Base-by-base conservation (phyloP, 202 grass and related monocot genomes). In the Hordeum pubiflorum region DNA sequence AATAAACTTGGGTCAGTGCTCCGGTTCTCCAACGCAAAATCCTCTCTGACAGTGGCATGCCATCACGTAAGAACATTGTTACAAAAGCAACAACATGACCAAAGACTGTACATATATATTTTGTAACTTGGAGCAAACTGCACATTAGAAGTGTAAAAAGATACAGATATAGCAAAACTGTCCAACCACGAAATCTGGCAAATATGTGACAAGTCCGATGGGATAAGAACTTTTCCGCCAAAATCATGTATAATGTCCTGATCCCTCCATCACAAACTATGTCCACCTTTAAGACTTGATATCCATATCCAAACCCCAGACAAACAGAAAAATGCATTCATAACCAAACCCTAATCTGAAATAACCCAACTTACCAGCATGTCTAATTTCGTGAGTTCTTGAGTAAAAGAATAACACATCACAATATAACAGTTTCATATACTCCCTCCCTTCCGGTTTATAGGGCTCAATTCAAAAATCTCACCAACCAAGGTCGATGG, bases 11-110 rank as follows among this genome's bases (percentile, higher is more conserved):
- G 75, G 17, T 84, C 90, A 0, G 85, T 82, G 26, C 60, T 84
- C 64, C 85, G 78, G 46, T 65, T 60, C 63, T 83, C 88, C 24
- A 31, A 69, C 3, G 54, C 48, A 72, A 79, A 79, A 80, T 90
- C 85, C 82, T 90, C 86, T 50, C 97, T 99, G 89, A 46, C 78
- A 90, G 77, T 86, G 43, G 55, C 39, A 82, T 79, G 27, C 12
- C 60, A 52, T 79, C 27, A 11, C 7, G 23, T 26, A 86, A 61
- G 43, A 55, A n/a, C 65, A 29, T 59, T 73, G 65, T 82, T 82
- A 72, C 24, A 76, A 4, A 67, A 73, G 46, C 55, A 64, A 39
- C 43, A 83, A 27, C 10, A 85, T 29, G 77, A 24, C 2, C 34
- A 63, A 76, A 69, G 12, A 63, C 4, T 77, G 12, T 50, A 9